These are phyloP conservation scores for Boletus rubescentipes DNA, from an alignment of 768 basidiomycete species.

Conservation along the genomic window DNA sequence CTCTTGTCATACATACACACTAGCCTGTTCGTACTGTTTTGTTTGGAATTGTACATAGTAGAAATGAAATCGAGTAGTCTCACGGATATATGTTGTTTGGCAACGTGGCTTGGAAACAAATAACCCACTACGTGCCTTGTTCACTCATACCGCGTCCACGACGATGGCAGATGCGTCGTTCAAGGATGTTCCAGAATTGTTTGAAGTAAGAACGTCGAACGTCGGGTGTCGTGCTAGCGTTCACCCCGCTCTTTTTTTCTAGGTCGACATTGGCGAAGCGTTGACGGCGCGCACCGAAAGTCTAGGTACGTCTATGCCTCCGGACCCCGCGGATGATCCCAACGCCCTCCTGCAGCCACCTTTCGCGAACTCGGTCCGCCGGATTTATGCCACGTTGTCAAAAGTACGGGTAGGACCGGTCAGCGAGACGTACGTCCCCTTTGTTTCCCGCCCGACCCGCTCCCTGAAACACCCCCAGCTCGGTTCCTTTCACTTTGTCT, in stretches of 20 bases:
- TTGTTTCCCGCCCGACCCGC: no score
- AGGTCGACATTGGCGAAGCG: slow-evolving; percentile 90
- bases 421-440: slow-evolving; percentile 75
- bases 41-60: slow-evolving; percentile 19
- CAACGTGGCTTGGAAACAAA: slow-evolving; percentile 21
- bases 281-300: slow-evolving; percentile 89
- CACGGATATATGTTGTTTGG: slow-evolving; percentile 28
- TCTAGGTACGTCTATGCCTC: slow-evolving; percentile 60
- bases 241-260: slow-evolving; percentile 6
- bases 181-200: slow-evolving; percentile 95
- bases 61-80: slow-evolving; percentile 8
- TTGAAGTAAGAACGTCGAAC: slow-evolving; percentile 64
- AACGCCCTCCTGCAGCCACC: slow-evolving; percentile 54
- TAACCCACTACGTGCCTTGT: not conserved
- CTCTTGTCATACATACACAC: slow-evolving; percentile 6
- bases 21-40: slow-evolving; percentile 10
- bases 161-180: slow-evolving; percentile 70
- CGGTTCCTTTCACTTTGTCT: slow-evolving; percentile 96
- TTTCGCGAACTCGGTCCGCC: slow-evolving; percentile 98
- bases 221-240: not conserved
- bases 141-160: slow-evolving; percentile 6
- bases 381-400: slow-evolving; percentile 93
- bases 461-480: slow-evolving; percentile 45
- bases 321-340: not conserved
- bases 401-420: slow-evolving; percentile 80